Conservation (phyloP, 2,329 filamentous ascomycete species). For the Pseudogymnoascus sp. region DNA sequence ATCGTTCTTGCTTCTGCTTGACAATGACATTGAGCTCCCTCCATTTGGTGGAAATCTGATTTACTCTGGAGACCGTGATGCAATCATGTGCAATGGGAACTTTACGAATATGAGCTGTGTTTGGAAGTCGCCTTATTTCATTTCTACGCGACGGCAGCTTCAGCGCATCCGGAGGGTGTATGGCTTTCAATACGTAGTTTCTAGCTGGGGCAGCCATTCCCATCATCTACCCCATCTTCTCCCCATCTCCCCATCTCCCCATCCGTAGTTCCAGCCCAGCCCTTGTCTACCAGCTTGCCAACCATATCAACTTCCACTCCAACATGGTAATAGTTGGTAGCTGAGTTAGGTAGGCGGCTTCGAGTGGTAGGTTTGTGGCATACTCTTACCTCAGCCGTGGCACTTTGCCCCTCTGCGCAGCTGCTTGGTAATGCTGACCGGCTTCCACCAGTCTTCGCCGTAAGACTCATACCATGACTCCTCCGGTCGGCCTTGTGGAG, state of each 20-base stretch:
- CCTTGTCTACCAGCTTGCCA: background rate
- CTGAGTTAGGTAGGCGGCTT: background rate
- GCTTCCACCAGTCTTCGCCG: background rate
- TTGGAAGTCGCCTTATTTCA: background rate
- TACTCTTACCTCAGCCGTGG: background rate
- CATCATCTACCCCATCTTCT: background rate
- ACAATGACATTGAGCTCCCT: slow-evolving; percentile 11
- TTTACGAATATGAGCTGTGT: background rate
- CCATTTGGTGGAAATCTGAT: background rate
- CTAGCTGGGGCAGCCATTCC: background rate
- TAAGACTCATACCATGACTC: slow-evolving; percentile 3
- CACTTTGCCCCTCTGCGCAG: background rate
- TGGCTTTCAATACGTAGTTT: background rate
- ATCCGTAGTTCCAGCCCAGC: background rate
- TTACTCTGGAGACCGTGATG: background rate
- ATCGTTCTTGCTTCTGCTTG: slow-evolving; percentile 21
- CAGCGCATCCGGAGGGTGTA: background rate
- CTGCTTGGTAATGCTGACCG: background rate
- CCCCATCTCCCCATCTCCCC: too few relatives aligned
- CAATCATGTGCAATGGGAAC: background rate
- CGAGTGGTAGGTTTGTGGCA: background rate
- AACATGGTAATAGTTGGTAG: background rate
- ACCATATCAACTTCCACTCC: background rate
- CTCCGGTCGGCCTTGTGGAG: background rate
- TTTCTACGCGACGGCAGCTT: background rate